Conservation (phyloP, 1,284 basidiomycete species). For the Austroboletus niveus region DNA sequence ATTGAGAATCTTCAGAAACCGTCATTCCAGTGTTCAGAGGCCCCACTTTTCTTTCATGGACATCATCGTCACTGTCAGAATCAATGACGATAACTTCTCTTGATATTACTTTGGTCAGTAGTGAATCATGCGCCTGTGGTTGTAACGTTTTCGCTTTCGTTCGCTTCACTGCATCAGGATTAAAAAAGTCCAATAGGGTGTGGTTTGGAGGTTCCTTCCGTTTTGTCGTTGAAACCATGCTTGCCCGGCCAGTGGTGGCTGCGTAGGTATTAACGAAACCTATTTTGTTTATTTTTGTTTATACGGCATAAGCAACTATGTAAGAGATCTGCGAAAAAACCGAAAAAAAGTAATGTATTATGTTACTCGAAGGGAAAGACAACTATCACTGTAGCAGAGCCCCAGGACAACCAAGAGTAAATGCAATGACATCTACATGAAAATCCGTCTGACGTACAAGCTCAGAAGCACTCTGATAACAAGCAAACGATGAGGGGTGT, state of each 20-base stretch:
- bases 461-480: slow-evolving; percentile 36
- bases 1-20: neutral
- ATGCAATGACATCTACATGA: too few relatives aligned
- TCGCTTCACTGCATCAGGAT: slow-evolving; percentile 21
- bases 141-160: slow-evolving; percentile 13
- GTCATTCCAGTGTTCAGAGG: neutral
- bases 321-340: too few relatives aligned
- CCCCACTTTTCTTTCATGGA: neutral
- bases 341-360: too few relatives aligned
- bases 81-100: slow-evolving; percentile 57
- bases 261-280: too few relatives aligned
- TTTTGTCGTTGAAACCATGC: neutral
- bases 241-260: too few relatives aligned
- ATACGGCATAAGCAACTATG: too few relatives aligned
- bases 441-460: too few relatives aligned
- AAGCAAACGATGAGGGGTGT: neutral
- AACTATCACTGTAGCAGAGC: too few relatives aligned
- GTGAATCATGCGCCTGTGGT: slow-evolving; percentile 1
- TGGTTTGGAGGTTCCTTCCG: neutral
- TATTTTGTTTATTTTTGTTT: too few relatives aligned
- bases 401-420: too few relatives aligned
- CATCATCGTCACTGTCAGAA: slow-evolving; percentile 50
- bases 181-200: slow-evolving; percentile 55
- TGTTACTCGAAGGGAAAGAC: too few relatives aligned
- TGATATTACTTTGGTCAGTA: slow-evolving; percentile 10